These are phyloP conservation scores for Starmerella riodocensis DNA, from an alignment of 805 yeast genomes.

Conservation along the genomic window DNA sequence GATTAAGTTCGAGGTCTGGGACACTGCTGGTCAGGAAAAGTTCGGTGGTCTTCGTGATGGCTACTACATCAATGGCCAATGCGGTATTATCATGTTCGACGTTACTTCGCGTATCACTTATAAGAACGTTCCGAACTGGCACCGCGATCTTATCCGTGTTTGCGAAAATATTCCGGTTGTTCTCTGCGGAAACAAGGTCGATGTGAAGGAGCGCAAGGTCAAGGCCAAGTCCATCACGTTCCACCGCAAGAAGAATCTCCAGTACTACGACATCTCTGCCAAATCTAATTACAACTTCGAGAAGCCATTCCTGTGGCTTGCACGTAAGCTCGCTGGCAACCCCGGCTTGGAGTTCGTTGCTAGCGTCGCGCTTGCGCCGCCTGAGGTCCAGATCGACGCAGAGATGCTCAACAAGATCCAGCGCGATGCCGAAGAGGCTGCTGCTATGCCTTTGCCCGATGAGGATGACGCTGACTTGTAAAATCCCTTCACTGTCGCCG, in stretches of 20 bases:
- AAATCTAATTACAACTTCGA: constrained; percentile 99
- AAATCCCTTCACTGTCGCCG: too few relatives aligned
- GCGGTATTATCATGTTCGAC: constrained; percentile 99
- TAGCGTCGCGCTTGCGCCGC: constrained; percentile 98
- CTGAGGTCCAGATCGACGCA: constrained; percentile 95
- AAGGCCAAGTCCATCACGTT: constrained; percentile 99
- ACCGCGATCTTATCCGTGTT: constrained; percentile 98
- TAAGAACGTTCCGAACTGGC: constrained; percentile 99
- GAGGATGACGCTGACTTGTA: constrained; percentile 99
- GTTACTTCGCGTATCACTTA: constrained; percentile 98
- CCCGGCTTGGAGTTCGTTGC: constrained; percentile 97
- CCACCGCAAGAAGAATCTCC: constrained; percentile 99
- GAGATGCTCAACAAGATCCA: constrained; percentile 96
- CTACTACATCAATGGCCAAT: constrained; percentile 97
- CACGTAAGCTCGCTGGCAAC: constrained; percentile 97
- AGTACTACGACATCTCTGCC: constrained; percentile 98
- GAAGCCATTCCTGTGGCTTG: constrained; percentile 99
- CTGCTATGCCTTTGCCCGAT: constrained; percentile 98
- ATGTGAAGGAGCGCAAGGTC: constrained; percentile 98
- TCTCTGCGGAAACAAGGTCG: constrained; percentile 98
- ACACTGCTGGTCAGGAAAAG: constrained; percentile 99
- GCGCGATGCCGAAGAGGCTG: constrained; percentile 98
- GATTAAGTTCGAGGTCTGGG: constrained; percentile 99
- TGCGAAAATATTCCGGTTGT: constrained; percentile 99
- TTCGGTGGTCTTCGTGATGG: constrained; percentile 99